Evolutionary conservation across 257 asterid species (phyloP), one percentile per base, ranked within the genome.

Genomic region (Nicotiana obtusifolia): DNA sequence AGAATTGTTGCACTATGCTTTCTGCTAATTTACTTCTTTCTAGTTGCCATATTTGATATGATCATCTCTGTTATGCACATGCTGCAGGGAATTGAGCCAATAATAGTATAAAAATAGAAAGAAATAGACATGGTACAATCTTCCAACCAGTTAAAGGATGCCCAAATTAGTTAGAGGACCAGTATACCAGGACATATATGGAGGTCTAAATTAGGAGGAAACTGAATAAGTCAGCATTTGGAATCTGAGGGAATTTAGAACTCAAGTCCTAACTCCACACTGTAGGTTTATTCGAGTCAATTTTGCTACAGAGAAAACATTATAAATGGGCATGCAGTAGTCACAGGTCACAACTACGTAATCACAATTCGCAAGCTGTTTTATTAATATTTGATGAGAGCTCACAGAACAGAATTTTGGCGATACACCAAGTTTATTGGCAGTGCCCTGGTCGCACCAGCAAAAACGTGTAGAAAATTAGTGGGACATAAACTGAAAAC

Each of bases 261-360:
- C 1, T 0, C 7, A 19, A 65, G 84, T 84, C 82, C 57, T 53
- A 68, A 10, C 44, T 81, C 65, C 79, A 80, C 82, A 67, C 67
- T n/a, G 14, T 13, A 60, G 24, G 30, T 71, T 83, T 33, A 53
- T 31, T 77, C 4, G 37, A 59, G 85, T 86, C 86, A 86, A 86
- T 59, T 71, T 61, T 80, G 69, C 56, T 76, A 60, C 4, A 82
- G 89, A 47, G 13, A 52, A 71, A 44, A 44, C 13, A 41, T 26
- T 71, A 37, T 2, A 41, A 41, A n/a, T 68, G 77, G 57, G 10
- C 4, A 35, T 31, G 10, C 4, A 19, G 5, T n/a, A 68, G 56
- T 68, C 77, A 68, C 10, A 67, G 53, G 26, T 68, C 30, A 68
- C 54, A 68, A 49, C 56, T 15, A 54, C 9, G 20, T 54, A 3